phyloP scores from a whole-genome alignment of 2,329 filamentous ascomycete species.

The Xylaria sp. region DNA sequence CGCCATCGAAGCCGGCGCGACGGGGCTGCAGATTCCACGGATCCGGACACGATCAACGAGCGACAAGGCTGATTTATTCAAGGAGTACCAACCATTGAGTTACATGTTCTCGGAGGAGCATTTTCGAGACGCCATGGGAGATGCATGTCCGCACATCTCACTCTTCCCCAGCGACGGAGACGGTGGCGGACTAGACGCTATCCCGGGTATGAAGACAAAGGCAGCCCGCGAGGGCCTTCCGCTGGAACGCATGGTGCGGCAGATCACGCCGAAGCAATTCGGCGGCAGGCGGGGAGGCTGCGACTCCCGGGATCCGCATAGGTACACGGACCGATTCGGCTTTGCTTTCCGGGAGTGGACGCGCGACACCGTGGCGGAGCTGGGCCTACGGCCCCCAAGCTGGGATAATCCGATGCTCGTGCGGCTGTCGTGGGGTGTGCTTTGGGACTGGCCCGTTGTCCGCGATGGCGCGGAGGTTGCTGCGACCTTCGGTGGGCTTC shows the following conservation, averaged over 20 bases:
- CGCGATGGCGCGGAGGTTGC: constrained; percentile 54
- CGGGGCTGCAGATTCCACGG: constrained; percentile 49
- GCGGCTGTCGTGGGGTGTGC: constrained; percentile 49
- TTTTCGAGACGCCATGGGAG: constrained; percentile 45
- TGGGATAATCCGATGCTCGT: constrained; percentile 43
- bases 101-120: constrained; percentile 54
- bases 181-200: constrained; percentile 35
- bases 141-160: constrained; percentile 47
- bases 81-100: constrained; percentile 42
- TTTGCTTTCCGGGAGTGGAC: constrained; percentile 41
- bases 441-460: constrained; percentile 51
- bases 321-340: constrained; percentile 46
- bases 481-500: constrained; percentile 51
- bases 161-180: constrained; percentile 41
- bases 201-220: constrained; percentile 44
- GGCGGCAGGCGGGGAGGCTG: constrained; percentile 45
- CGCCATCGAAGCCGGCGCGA: constrained; percentile 52
- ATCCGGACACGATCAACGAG: constrained; percentile 48
- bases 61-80: constrained; percentile 47
- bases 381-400: constrained; percentile 23
- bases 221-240: constrained; percentile 32
- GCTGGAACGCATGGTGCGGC: constrained; percentile 38
- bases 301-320: constrained; percentile 46
- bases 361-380: constrained; percentile 24
- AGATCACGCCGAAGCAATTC: constrained; percentile 47